These are phyloP conservation scores for Sphaerosporella brunnea DNA, from an alignment of 495 filamentous ascomycete species.

Conservation along the genomic window DNA sequence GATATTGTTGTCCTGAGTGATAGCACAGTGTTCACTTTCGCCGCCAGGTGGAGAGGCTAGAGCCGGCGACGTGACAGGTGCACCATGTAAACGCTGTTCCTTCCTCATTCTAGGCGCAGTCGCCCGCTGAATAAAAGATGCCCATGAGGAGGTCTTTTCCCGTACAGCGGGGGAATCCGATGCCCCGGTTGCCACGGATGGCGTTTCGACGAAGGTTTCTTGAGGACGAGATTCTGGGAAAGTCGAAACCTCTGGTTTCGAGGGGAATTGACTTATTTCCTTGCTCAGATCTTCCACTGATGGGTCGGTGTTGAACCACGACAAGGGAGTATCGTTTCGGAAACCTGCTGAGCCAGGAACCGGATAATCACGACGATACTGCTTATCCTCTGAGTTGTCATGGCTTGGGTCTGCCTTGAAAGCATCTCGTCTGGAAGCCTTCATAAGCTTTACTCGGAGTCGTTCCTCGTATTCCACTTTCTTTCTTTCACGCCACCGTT, in stretches of 20 bases:
- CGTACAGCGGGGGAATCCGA: conserved; percentile 12
- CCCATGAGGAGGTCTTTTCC: conserved; percentile 21
- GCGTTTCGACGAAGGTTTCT: no score
- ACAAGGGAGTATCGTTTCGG: conserved; percentile 13
- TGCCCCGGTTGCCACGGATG: no score
- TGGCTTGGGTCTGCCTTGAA: conserved; percentile 1
- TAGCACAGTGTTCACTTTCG: no score
- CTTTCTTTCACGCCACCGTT: conserved; percentile 21
- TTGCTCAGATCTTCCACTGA: conserved; percentile 20
- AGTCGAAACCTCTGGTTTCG: no score
- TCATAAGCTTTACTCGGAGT: conserved; percentile 13
- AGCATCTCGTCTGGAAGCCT: conserved; percentile 10
- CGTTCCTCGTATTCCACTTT: conserved; percentile 20
- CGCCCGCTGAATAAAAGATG: conserved; percentile 25
- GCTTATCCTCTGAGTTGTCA: not conserved
- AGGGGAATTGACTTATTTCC: not conserved
- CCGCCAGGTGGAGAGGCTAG: no score
- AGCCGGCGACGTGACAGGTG: no score
- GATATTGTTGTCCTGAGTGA: no score
- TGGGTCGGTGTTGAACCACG: conserved; percentile 22
- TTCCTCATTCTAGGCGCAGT: conserved; percentile 24
- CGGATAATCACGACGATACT: not conserved
- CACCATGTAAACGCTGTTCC: no score
- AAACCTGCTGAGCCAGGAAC: no score
- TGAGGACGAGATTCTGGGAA: no score